Evolutionary conservation across 1,284 basidiomycete species (phyloP), one percentile per base, ranked within the genome.

Genomic region (Boletus mariae): DNA sequence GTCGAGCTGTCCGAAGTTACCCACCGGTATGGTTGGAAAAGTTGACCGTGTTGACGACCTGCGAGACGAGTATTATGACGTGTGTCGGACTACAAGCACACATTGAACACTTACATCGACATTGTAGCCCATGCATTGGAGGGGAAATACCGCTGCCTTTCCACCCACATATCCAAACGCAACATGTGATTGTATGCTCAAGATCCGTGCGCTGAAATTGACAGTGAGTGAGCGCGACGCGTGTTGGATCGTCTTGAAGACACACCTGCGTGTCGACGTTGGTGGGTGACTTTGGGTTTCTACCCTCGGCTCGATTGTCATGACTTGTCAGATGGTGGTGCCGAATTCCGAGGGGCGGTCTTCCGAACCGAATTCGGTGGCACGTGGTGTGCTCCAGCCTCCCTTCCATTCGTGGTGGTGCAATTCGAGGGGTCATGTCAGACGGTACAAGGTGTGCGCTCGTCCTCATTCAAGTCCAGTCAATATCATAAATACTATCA

Each of bases 1-100:
- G 13, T 28, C 31, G 44, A 49, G 20, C 17, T 25, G 29, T n/a
- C 9, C 34, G 13, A 32, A n/a, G 6, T 9, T 9, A 67, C 80
- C 51, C 53, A 87, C 94, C 94, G 5, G 94, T 84, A 69, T 99
- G 96, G 63, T 99, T 99, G 13, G 90, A 92, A 64, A 83, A 97
- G 63, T 98, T 92, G 45, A 98, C 96, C 0, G 95, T 97, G 71
- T 98, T 98, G 40, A 98, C 82, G 25, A 91, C 87, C 82, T 99
- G 80, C 12, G 79, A 32, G 73, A 56, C 76, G 29, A 41, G 38
- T 51, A 42, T 26, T 26, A n/a, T 26, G 25, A 28, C 1, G 15
- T 26, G n/a, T 26, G 32, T n/a, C 31, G n/a, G 23, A 46, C 46
- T 45, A 34, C 12, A 31, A 32, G 34, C 35, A 51, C 29, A 48